phyloP scores from a whole-genome alignment of 805 yeast genomes.

The Metschnikowia cubensis region DNA sequence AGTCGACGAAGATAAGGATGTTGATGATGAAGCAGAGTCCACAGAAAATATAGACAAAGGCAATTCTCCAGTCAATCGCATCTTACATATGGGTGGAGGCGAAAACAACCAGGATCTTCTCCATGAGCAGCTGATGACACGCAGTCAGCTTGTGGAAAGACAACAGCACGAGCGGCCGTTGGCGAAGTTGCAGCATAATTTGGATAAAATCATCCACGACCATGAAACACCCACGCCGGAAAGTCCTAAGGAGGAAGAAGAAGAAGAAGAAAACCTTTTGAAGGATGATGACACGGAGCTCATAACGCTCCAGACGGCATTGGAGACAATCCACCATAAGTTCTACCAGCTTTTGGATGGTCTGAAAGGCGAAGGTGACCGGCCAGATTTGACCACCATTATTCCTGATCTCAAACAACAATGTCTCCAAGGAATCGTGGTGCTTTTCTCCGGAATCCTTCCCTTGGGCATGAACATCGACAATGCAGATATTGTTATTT shows the following conservation, averaged over 20 bases:
- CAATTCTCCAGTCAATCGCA: constrained; percentile 45
- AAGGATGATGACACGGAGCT: constrained; percentile 83
- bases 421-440: constrained; percentile 64
- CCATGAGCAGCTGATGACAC: constrained; percentile 54
- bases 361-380: constrained; percentile 11
- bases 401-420: constrained; percentile 69
- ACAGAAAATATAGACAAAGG: background rate
- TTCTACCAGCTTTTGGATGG: constrained; percentile 43
- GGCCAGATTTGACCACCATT: constrained; percentile 64
- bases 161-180: constrained; percentile 81
- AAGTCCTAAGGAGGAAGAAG: constrained; percentile 25
- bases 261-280: constrained; percentile 49
- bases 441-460: constrained; percentile 84
- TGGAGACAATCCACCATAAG: constrained; percentile 59
- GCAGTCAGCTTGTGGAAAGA: constrained; percentile 68
- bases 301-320: constrained; percentile 53
- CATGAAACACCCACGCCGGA: constrained; percentile 24
- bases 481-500: constrained; percentile 80
- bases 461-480: constrained; percentile 76
- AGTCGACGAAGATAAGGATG: background rate
- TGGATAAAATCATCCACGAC: constrained; percentile 48
- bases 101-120: constrained; percentile 47
- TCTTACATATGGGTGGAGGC: constrained; percentile 47
- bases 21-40: background rate
- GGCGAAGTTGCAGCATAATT: constrained; percentile 73